Evolutionary conservation across 2,329 filamentous ascomycete species (phyloP).

Genomic region (Talaromyces marneffei): DNA sequence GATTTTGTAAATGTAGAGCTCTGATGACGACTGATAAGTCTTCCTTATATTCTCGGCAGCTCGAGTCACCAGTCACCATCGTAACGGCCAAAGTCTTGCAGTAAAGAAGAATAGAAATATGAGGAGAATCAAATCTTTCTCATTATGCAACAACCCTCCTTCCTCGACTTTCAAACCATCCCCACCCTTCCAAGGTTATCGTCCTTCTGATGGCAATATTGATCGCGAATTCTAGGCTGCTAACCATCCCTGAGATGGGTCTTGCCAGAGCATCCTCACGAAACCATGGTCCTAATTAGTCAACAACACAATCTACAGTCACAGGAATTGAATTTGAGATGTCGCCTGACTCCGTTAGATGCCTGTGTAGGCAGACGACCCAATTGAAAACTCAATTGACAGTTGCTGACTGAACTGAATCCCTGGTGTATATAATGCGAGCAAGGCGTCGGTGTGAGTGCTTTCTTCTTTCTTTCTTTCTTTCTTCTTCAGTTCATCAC

Average conservation of each 20-base stretch:
- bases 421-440: background rate
- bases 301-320: background rate
- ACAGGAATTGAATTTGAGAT: background rate
- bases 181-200: no score
- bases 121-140: background rate
- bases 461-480: no score
- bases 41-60: background rate
- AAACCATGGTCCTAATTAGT: background rate
- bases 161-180: background rate
- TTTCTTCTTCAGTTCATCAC: background rate
- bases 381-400: background rate
- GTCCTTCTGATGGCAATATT: background rate
- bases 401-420: background rate
- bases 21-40: background rate
- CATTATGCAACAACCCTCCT: background rate
- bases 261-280: background rate
- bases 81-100: background rate
- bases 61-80: background rate
- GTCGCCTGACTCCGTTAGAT: background rate
- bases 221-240: background rate
- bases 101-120: background rate
- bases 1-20: background rate
- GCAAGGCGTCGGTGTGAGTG: background rate
- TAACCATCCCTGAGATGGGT: background rate
- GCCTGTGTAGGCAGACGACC: background rate